These are phyloP conservation scores for Rhizophagus sp. DNA, from an alignment of 192 early-diverging fungal genomes.

Conservation along the genomic window DNA sequence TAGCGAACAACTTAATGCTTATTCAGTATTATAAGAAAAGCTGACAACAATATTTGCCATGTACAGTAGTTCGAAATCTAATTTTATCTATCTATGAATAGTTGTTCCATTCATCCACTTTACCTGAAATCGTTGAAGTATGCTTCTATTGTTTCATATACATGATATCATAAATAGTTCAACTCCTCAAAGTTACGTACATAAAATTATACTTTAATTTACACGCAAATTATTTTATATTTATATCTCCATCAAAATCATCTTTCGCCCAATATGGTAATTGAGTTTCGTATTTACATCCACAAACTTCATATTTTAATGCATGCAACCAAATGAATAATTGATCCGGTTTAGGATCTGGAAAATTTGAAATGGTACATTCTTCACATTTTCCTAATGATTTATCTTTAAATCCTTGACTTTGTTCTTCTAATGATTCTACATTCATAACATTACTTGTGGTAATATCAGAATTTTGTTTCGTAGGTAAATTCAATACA, in stretches of 20 bases:
- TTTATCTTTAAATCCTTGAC: neutral
- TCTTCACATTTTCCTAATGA: slow-evolving; percentile 53
- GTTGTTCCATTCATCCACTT: too few relatives aligned
- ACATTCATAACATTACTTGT: slow-evolving; percentile 6
- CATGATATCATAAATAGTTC: too few relatives aligned
- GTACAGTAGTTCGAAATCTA: too few relatives aligned
- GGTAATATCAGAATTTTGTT: slow-evolving; percentile 2
- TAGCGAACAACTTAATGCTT: too few relatives aligned
- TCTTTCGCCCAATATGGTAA: slow-evolving; percentile 80
- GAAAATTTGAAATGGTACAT: slow-evolving; percentile 54
- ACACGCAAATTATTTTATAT: neutral
- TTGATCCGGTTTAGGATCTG: slow-evolving; percentile 75
- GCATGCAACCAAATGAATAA: slow-evolving; percentile 91
- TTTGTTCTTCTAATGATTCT: neutral
- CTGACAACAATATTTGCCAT: too few relatives aligned
- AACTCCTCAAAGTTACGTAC: too few relatives aligned
- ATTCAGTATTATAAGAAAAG: too few relatives aligned
- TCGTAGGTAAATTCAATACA: slow-evolving; percentile 28
- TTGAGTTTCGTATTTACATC: slow-evolving; percentile 78
- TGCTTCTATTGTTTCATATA: too few relatives aligned
- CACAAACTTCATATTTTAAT: slow-evolving; percentile 74
- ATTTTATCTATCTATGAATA: too few relatives aligned
- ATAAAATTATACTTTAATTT: too few relatives aligned
- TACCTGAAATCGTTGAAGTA: too few relatives aligned
- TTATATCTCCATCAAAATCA: slow-evolving; percentile 19